A percentile compares a stretch with the other conserved stretches of the same genome.
Evolutionary conservation across 148 eudicot species (phyloP).

Genomic region (Cornus kousa): DNA sequence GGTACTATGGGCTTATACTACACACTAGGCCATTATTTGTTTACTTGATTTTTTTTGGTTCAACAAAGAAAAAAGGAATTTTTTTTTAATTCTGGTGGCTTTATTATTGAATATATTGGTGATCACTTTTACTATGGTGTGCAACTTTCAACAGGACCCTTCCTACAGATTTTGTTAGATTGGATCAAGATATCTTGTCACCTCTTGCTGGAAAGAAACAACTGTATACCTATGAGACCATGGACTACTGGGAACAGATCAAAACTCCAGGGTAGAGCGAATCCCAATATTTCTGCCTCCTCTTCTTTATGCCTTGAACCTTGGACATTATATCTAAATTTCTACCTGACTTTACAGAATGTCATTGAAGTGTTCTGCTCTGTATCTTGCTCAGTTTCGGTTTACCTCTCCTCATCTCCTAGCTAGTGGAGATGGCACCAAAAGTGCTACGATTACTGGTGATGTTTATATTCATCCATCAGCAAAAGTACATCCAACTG

Average conservation of each 20-base stretch:
- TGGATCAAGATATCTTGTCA: constrained; percentile 92
- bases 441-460: constrained; percentile 60
- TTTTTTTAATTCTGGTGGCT: not conserved
- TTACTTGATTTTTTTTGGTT: not conserved
- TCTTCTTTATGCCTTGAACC: not conserved
- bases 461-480: constrained; percentile 97
- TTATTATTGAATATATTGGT: not conserved
- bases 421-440: constrained; percentile 72
- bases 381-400: constrained; percentile 67
- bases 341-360: constrained; percentile 48
- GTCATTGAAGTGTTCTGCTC: constrained; percentile 84
- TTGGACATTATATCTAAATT: constrained; percentile 8
- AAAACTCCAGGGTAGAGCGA: constrained; percentile 75
- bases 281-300: not conserved
- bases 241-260: constrained; percentile 93
- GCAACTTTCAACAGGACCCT: constrained; percentile 46
- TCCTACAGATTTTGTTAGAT: constrained; percentile 64
- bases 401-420: constrained; percentile 56
- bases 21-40: not conserved
- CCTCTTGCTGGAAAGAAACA: constrained; percentile 95
- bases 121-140: not conserved
- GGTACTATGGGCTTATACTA: too few relatives aligned
- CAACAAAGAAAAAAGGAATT: not conserved
- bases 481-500: constrained; percentile 90
- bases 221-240: constrained; percentile 76